Evolutionary conservation across 2,329 filamentous ascomycete genomes (phyloP).

Genomic region (Colletotrichum endophyticum): DNA sequence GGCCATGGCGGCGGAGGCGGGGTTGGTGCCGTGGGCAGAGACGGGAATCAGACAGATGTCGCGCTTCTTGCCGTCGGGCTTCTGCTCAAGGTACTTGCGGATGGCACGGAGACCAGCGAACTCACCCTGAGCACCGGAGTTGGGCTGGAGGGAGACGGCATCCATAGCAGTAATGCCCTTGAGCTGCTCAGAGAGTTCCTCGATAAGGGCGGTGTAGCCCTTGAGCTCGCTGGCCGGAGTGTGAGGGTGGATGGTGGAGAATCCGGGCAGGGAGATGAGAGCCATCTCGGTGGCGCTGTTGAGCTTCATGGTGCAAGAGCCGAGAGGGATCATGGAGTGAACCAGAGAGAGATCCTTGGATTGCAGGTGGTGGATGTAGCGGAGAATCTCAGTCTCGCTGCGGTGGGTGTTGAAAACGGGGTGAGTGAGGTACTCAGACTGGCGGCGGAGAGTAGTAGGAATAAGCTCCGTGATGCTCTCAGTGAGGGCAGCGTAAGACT

Average conservation of each 20-base stretch:
- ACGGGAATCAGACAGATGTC: constrained; percentile 95
- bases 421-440: constrained; percentile 80
- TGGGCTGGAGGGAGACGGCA: constrained; percentile 88
- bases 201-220: constrained; percentile 75
- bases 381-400: constrained; percentile 91
- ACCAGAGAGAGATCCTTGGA: constrained; percentile 93
- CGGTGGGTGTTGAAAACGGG: constrained; percentile 95
- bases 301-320: constrained; percentile 98
- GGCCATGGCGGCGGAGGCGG: constrained; percentile 92
- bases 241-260: constrained; percentile 83
- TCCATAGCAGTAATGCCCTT: constrained; percentile 88
- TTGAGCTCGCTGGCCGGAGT: constrained; percentile 65
- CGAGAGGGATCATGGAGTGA: constrained; percentile 97
- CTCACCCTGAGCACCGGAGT: constrained; percentile 95
- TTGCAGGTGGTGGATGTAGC: constrained; percentile 92
- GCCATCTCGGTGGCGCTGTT: constrained; percentile 95
- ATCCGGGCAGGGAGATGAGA: constrained; percentile 77
- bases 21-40: constrained; percentile 95
- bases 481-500: constrained; percentile 34
- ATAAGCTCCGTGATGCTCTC: constrained; percentile 46
- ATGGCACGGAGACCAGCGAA: constrained; percentile 91
- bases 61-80: constrained; percentile 67
- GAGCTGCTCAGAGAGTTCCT: constrained; percentile 76
- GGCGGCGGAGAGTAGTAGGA: constrained; percentile 69
- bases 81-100: constrained; percentile 78